A percentile compares a stretch with the other conserved stretches of the same genome.
phyloP scores from a whole-genome alignment of 108 stramenopile genomes.

The Pseudonitzschia pungens region DNA sequence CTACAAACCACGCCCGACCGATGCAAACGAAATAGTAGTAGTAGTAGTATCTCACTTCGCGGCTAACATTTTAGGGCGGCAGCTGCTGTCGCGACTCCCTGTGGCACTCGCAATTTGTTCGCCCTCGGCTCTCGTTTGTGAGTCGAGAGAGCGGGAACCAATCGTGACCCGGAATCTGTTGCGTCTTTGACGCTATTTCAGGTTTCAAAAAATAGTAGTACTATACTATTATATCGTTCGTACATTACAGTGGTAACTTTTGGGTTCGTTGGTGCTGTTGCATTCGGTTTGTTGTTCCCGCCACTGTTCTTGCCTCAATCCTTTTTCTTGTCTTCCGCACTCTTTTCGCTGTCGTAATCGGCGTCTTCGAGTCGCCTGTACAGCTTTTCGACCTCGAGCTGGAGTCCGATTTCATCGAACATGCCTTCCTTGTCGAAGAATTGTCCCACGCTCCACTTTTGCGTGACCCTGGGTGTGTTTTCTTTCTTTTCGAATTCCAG shows the following conservation, averaged over 20 bases:
- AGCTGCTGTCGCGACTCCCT: no score
- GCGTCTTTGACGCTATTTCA: no score
- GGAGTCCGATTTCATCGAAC: constrained; percentile 84
- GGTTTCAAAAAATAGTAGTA: background rate
- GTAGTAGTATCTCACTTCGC: no score
- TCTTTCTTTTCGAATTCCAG: constrained; percentile 58
- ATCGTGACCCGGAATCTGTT: no score
- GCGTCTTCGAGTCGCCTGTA: constrained; percentile 65
- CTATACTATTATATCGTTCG: no score
- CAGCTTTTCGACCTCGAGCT: constrained; percentile 61
- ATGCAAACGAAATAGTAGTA: no score
- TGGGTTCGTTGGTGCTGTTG: background rate
- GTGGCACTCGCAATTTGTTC: no score
- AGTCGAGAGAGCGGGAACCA: no score
- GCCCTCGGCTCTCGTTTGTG: no score
- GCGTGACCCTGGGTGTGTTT: constrained; percentile 55
- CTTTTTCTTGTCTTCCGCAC: constrained; percentile 26
- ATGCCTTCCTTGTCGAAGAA: constrained; percentile 93
- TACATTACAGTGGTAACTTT: background rate
- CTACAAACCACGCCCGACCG: no score
- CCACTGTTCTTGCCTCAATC: background rate
- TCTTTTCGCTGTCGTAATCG: constrained; percentile 52
- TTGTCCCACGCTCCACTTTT: constrained; percentile 84
- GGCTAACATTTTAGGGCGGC: no score
- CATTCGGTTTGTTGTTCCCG: background rate